Evolutionary conservation across 2,329 filamentous ascomycete species (phyloP), one percentile per base, ranked within the genome.

Genomic region (Phialophora macrospora): DNA sequence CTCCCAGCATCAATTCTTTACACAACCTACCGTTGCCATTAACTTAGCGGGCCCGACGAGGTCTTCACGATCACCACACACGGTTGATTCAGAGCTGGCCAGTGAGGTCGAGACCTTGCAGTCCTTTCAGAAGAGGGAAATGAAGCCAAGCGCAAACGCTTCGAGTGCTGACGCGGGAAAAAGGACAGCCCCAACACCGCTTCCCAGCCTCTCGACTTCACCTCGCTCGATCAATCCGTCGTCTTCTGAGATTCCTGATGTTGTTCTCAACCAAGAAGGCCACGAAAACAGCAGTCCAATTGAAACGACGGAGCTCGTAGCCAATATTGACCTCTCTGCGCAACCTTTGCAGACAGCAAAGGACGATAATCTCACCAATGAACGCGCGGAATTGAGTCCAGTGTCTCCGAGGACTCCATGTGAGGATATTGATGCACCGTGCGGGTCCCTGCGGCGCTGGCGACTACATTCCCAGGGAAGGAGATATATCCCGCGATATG

Each of bases 401-500:
- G 52, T 1, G 8, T 12, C 26, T 55, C 26, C 14, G 17, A 34
- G 4, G 17, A 12, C 52, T 26, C 26, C 12, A 26, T 6, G 3
- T 28, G 20, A 12, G 26, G 28, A 55, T 8, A 7, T 38, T 38
- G 26, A 38, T 38, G 24, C 26, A 46, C 63, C 48, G 14, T 11
- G 30, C 7, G 38, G 52, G 9, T 51, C 32, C 20, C 64, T 69
- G 30, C 46, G 54, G n/a, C 63, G 55, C 22, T 66, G 61, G 64
- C 61, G 64, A 32, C 20, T 63, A 34, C 63, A 62, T 41, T 54
- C 58, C 24, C 56, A 24, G 32, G 41, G 28, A 38, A 55, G 55
- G 17, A 60, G 60, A 54, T 62, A 60, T 58, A 7, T 67, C 34
- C 67, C 67, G n/a, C 32, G 55, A 44, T 62, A 62, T 49, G 56